Evolutionary conservation across 805 yeast species (phyloP).

Genomic region (Saccharomycopsis sp.): DNA sequence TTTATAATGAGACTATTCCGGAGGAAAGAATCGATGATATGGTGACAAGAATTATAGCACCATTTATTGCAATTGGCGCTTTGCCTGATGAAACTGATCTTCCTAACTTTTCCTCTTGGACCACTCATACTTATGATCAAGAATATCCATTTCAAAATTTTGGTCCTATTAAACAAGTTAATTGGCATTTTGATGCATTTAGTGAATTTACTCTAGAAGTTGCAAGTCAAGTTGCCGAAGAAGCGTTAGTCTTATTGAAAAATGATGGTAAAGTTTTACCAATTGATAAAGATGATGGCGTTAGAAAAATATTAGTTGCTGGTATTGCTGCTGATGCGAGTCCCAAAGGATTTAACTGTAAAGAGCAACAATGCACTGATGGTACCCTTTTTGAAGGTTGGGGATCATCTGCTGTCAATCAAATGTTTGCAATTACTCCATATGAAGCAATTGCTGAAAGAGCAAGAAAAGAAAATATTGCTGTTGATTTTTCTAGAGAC

Average conservation of each 20-base stretch:
- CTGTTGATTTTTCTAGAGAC: slow-evolving; percentile 34
- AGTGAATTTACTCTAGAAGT: slow-evolving; percentile 36
- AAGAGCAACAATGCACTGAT: slow-evolving; percentile 40
- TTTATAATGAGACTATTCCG: slow-evolving; percentile 45
- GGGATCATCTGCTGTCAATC: slow-evolving; percentile 53
- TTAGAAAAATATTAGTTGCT: slow-evolving; percentile 30
- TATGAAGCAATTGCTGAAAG: slow-evolving; percentile 39
- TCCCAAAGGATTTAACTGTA: slow-evolving; percentile 41
- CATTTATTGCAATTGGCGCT: slow-evolving; percentile 28
- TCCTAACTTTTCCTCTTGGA: slow-evolving; percentile 52
- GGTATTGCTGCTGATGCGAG: slow-evolving; percentile 45
- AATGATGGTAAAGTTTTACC: slow-evolving; percentile 44
- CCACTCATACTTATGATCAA: slow-evolving; percentile 43
- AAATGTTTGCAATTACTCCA: slow-evolving; percentile 49
- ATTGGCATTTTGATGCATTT: slow-evolving; percentile 46
- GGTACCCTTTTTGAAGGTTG: slow-evolving; percentile 52
- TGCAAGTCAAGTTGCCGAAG: slow-evolving; percentile 44
- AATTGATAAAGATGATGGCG: slow-evolving; percentile 28
- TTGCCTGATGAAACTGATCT: slow-evolving; percentile 13
- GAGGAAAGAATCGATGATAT: slow-evolving; percentile 48
- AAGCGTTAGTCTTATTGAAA: slow-evolving; percentile 45
- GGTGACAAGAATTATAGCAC: slow-evolving; percentile 48
- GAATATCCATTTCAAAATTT: slow-evolving; percentile 41
- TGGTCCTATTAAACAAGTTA: slow-evolving; percentile 44
- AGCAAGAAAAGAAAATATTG: slow-evolving; percentile 36